Percentiles rank a stretch among this genome's conserved stretches.
These are phyloP conservation scores for Pythium vanterpoolii DNA, from an alignment of 352 stramenopile species.

Conservation along the genomic window DNA sequence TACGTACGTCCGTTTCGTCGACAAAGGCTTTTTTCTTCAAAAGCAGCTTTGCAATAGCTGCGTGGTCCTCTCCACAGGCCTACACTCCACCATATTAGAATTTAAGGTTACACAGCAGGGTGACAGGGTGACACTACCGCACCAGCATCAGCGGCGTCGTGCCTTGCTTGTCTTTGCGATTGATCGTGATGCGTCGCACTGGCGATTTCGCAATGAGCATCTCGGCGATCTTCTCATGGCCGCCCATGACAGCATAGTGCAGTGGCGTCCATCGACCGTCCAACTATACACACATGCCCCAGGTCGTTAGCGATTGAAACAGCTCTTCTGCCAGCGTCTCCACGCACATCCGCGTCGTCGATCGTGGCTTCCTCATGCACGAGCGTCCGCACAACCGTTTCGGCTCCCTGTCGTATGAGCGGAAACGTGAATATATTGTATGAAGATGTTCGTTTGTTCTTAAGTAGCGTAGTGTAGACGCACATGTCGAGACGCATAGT, in stretches of 20 bases:
- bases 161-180: constrained; percentile 76
- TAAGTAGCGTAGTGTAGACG: constrained; percentile 4
- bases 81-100: constrained; percentile 14
- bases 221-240: constrained; percentile 47
- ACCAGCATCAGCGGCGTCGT: constrained; percentile 80
- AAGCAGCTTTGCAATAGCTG: constrained; percentile 47
- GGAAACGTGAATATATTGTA: too few species aligned
- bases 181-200: constrained; percentile 74
- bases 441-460: neutral
- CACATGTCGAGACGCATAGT: constrained; percentile 74
- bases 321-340: neutral
- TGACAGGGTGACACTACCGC: neutral
- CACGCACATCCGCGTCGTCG: constrained; percentile 69
- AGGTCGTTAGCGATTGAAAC: neutral
- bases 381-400: constrained; percentile 48
- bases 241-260: constrained; percentile 77
- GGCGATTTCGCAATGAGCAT: constrained; percentile 66
- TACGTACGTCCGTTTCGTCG: constrained; percentile 79
- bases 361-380: constrained; percentile 72
- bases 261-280: constrained; percentile 81
- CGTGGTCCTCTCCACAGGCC: constrained; percentile 73
- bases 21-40: constrained; percentile 74
- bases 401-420: constrained; percentile 39
- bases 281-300: constrained; percentile 28
- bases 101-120: neutral